These are phyloP conservation scores for Kuraishia molischiana DNA, from an alignment of 805 yeast genomes.

Conservation along the genomic window DNA sequence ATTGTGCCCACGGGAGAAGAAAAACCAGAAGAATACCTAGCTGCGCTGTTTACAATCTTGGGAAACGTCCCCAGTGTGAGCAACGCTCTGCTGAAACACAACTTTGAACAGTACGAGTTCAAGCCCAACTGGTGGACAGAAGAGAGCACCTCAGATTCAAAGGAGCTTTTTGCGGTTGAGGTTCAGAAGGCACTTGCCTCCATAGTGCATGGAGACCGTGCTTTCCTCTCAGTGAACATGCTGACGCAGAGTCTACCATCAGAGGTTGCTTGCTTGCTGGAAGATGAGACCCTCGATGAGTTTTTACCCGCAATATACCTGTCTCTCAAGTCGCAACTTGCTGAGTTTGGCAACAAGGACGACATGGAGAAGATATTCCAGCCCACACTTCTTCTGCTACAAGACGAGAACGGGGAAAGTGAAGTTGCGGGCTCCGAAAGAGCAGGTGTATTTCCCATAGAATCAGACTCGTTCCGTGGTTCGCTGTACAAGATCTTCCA, in stretches of 20 bases:
- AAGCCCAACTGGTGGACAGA: conserved; percentile 30
- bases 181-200: conserved; percentile 28
- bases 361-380: conserved; percentile 11
- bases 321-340: conserved; percentile 11
- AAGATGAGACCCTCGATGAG: conserved; percentile 19
- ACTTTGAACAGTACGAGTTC: conserved; percentile 24
- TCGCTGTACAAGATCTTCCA: conserved; percentile 24
- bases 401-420: conserved; percentile 3
- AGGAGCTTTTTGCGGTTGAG: conserved; percentile 22
- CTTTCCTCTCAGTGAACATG: conserved; percentile 26
- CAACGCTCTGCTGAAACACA: conserved; percentile 16
- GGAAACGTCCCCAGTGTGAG: conserved; percentile 25
- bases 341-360: conserved; percentile 4
- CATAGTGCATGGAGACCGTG: conserved; percentile 20
- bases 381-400: conserved; percentile 2
- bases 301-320: conserved; percentile 14
- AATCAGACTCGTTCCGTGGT: conserved; percentile 16
- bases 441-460: conserved; percentile 21
- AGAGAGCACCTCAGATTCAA: conserved; percentile 8
- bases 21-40: conserved; percentile 27
- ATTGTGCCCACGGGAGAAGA: conserved; percentile 23
- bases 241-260: conserved; percentile 20
- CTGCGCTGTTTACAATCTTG: conserved; percentile 29
- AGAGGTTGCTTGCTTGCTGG: conserved; percentile 5
- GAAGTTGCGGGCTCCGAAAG: conserved; percentile 7